Evolutionary conservation across 1,139 yeast species (phyloP), one percentile per base, ranked within the genome.

Genomic region (Pichia sp.): DNA sequence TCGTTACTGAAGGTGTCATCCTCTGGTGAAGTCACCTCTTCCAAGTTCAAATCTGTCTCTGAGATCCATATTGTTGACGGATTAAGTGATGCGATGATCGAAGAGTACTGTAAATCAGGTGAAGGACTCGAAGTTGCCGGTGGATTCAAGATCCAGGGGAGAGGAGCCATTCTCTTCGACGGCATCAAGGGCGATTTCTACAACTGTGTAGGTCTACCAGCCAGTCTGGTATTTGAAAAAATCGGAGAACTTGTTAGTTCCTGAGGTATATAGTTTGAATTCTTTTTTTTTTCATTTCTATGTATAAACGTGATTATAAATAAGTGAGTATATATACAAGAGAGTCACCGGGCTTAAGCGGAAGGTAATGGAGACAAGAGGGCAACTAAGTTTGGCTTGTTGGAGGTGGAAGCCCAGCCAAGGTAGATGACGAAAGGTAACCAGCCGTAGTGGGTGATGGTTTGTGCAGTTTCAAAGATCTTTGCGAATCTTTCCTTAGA

Each of bases 381-480:
- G 53, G 70, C 68, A 41, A 91, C 76, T 63, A 90, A 73, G 56
- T 83, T 82, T 56, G 98, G 98, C 70, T 85, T 87, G 68, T 85
- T 86, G 50, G 89, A 77, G 54, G 94, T 81, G 59, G 87, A 82
- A 53, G 87, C 75, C 96, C 96, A 91, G 38, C 96, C 98, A 63
- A 93, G 75, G 74, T 93, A 93, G 63, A 93, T 75, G 56, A 93
- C 85, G 65, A 93, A 86, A 52, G 99, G 99, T 61, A 93, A 85
- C 87, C 96, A 93, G 38, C 98, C 97, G 69, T 90, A 93, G 72
- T 93, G 98, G 52, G 93, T 87, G 62, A 87, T 77, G 48, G 88
- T 85, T 68, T 89, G 87, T 57, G 96, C 84, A 61, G 89, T 76
- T 60, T 87, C 95, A 60, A 90, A 73, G 56, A 90, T 72, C 68